These are phyloP conservation scores for Hanseniaspora lachancei DNA, from an alignment of 805 yeast genomes.

Conservation along the genomic window DNA sequence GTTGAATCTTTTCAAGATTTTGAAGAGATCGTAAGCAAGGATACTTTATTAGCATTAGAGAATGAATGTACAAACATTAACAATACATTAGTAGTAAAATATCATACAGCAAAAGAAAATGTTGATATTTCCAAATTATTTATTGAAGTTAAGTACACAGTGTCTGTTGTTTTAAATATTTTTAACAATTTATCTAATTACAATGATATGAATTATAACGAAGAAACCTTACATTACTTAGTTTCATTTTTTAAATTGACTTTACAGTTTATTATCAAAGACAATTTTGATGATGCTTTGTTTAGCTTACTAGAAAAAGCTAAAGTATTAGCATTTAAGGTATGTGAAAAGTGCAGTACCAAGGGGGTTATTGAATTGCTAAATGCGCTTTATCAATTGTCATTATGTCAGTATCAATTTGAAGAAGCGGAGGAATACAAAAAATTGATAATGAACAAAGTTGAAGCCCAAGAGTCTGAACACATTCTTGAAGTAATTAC, in stretches of 20 bases:
- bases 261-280: conserved; percentile 18
- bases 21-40: conserved; percentile 18
- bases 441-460: conserved; percentile 21
- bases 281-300: background rate
- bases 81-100: conserved; percentile 27
- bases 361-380: conserved; percentile 23
- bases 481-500: background rate
- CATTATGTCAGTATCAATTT: conserved; percentile 25
- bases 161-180: conserved; percentile 24
- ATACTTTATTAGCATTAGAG: conserved; percentile 20
- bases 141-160: conserved; percentile 23
- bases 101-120: conserved; percentile 18
- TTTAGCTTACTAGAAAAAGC: conserved; percentile 11
- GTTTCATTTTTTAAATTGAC: conserved; percentile 23
- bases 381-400: conserved; percentile 25
- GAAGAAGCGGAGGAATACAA: conserved; percentile 29
- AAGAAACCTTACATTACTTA: conserved; percentile 25
- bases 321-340: background rate
- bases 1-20: conserved; percentile 26
- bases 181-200: conserved; percentile 17
- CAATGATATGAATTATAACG: conserved; percentile 23
- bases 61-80: conserved; percentile 27
- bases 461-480: conserved; percentile 2
- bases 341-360: background rate
- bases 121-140: conserved; percentile 10